A percentile compares a stretch with the other conserved stretches of the same genome.
Evolutionary conservation across 2,329 filamentous ascomycete genomes (phyloP).

Genomic region (Pseudogymnoascus sp.): DNA sequence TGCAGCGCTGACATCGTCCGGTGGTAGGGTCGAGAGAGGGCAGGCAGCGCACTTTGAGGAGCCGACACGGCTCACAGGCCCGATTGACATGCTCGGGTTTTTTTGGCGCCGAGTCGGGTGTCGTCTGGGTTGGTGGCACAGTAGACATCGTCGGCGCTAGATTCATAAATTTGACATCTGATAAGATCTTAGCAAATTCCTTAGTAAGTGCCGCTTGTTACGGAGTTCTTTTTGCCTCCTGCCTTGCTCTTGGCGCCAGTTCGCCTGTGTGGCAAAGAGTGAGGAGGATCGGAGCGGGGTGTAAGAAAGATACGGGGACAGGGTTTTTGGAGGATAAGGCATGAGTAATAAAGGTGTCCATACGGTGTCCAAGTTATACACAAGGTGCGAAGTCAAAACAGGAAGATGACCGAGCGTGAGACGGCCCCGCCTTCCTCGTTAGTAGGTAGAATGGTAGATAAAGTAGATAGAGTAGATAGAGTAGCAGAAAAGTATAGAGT

Average conservation of each 20-base stretch:
- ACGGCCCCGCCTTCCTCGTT: slow-evolving; percentile 4
- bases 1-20: slow-evolving; percentile 28
- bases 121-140: not conserved
- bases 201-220: slow-evolving; percentile 6
- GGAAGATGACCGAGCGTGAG: not conserved
- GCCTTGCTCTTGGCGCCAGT: slow-evolving; percentile 1
- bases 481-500: not conserved
- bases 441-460: not conserved
- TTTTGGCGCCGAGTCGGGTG: not conserved
- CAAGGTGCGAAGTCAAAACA: not conserved
- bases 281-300: not conserved
- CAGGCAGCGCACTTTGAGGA: slow-evolving; percentile 32
- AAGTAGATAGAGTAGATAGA: not conserved
- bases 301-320: not conserved
- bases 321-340: not conserved
- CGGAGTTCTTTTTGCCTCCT: not conserved
- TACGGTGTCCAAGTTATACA: not conserved
- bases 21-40: slow-evolving; percentile 12
- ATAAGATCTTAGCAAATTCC: slow-evolving; percentile 8
- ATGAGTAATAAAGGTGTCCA: slow-evolving; percentile 6
- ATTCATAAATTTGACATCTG: slow-evolving; percentile 3
- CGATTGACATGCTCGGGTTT: slow-evolving; percentile 20
- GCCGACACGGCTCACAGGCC: slow-evolving; percentile 32
- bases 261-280: not conserved
- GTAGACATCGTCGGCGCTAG: slow-evolving; percentile 1